Conservation (phyloP, 345 rosid species). For the Sisymbrium altissimum region DNA sequence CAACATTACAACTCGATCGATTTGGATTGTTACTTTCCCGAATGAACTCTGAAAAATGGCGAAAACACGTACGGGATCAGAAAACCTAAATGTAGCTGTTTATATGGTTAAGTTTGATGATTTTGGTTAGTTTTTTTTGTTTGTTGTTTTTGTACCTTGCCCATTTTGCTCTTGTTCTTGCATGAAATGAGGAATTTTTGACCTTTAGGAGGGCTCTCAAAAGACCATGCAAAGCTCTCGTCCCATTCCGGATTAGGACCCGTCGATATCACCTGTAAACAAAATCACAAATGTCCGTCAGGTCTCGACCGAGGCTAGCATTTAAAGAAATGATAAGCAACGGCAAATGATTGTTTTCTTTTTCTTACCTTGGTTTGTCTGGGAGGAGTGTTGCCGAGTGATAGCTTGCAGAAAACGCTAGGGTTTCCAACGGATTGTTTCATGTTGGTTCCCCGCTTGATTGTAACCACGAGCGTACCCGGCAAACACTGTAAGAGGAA, state of each 20-base stretch:
- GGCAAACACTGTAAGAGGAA: conserved; percentile 95
- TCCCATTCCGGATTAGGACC: conserved; percentile 99
- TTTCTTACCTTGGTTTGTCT: conserved; percentile 72
- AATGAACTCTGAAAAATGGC: conserved; percentile 65
- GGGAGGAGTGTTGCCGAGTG: conserved; percentile 83
- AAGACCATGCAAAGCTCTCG: conserved; percentile 93
- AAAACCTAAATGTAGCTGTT: no score
- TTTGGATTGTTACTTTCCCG: conserved; percentile 95
- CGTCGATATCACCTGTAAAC: conserved; percentile 67
- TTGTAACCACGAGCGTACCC: conserved; percentile 82
- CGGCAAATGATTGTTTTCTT: no score
- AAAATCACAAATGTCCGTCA: no score
- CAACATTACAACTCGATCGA: conserved; percentile 91
- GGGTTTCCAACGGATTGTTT: conserved; percentile 98
- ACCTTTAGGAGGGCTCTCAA: conserved; percentile 98
- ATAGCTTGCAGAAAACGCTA: conserved; percentile 86
- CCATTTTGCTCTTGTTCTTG: conserved; percentile 99
- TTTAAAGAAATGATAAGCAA: neutral
- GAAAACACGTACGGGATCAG: neutral
- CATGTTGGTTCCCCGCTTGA: conserved; percentile 96
- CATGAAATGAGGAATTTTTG: conserved; percentile 96
- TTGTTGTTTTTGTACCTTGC: conserved; percentile 51
- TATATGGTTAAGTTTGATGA: no score
- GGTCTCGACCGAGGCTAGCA: no score
- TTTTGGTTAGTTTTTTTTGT: no score